Evolutionary conservation across 192 early-diverging fungal species (phyloP).

Genomic region (Gonapodya prolifera): DNA sequence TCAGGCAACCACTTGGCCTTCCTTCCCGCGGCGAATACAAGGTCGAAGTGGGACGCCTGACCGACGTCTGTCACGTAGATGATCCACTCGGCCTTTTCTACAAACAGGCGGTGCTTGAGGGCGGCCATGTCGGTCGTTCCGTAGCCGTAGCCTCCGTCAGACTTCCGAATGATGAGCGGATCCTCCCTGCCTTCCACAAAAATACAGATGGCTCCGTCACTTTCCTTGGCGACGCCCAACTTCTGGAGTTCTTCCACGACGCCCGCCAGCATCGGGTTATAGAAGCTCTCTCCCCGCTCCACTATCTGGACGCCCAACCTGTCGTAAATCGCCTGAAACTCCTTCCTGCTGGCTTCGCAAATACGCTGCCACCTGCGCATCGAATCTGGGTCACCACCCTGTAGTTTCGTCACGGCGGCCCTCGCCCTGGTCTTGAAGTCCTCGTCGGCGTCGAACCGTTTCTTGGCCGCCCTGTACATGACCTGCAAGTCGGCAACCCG

Average conservation of each 20-base stretch:
- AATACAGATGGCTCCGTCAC: constrained; percentile 75
- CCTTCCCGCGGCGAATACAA: constrained; percentile 86
- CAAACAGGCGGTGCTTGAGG: constrained; percentile 76
- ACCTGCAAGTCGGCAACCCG: constrained; percentile 44
- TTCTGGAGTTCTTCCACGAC: constrained; percentile 57
- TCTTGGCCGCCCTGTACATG: constrained; percentile 15
- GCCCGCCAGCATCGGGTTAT: constrained; percentile 46
- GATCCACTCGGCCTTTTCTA: constrained; percentile 82
- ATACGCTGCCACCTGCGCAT: constrained; percentile 77
- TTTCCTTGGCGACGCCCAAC: constrained; percentile 54
- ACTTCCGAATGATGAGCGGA: constrained; percentile 70
- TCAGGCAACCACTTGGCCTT: constrained; percentile 26
- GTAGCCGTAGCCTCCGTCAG: constrained; percentile 67
- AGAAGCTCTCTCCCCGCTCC: constrained; percentile 87
- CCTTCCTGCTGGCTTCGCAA: constrained; percentile 76
- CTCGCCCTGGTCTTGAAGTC: background rate
- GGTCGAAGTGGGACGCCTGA: constrained; percentile 72
- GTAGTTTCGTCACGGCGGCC: background rate
- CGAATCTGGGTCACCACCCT: constrained; percentile 50
- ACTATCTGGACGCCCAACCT: constrained; percentile 89
- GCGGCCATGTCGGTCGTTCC: constrained; percentile 95
- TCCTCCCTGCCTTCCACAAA: constrained; percentile 75
- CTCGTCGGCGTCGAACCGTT: constrained; percentile 3
- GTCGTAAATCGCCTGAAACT: constrained; percentile 82
- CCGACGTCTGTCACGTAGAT: constrained; percentile 83